A percentile compares a stretch with the other conserved stretches of the same genome.
phyloP scores from a whole-genome alignment of 2,329 filamentous ascomycete species.

The Fusarium sp. region DNA sequence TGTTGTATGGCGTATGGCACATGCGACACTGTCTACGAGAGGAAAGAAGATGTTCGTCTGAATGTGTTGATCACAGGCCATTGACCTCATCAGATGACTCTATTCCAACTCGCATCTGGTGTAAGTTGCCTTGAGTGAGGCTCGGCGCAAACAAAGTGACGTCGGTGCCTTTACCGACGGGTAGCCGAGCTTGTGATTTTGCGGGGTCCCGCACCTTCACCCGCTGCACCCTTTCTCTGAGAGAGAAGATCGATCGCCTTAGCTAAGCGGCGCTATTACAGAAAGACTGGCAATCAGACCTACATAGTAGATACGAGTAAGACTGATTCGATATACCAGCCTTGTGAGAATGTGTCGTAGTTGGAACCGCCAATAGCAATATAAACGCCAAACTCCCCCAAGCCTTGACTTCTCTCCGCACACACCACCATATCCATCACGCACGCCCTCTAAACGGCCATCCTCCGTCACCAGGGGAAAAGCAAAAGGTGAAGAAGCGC shows the following conservation, averaged over 20 bases:
- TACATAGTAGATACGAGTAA: no score
- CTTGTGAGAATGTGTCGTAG: no score
- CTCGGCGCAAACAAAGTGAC: conserved; percentile 40
- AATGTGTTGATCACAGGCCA: conserved; percentile 19
- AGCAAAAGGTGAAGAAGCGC: conserved; percentile 18
- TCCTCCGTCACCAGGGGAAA: conserved; percentile 15
- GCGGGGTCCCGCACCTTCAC: conserved; percentile 54
- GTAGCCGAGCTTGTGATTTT: conserved; percentile 69
- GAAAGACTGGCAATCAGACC: no score
- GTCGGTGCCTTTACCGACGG: conserved; percentile 57
- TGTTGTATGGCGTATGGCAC: neutral
- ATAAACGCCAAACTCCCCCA: conserved; percentile 26
- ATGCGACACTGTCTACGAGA: neutral
- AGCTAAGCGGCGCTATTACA: conserved; percentile 19
- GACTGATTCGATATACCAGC: no score
- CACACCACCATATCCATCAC: neutral
- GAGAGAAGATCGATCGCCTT: neutral
- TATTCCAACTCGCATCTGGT: neutral
- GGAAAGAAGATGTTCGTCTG: neutral
- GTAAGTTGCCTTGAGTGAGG: neutral
- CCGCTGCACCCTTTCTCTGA: neutral
- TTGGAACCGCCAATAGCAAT: no score
- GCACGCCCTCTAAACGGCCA: conserved; percentile 32
- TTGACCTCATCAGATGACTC: conserved; percentile 8
- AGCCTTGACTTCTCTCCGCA: neutral